phyloP scores from a whole-genome alignment of 78 protist genomes.

The Dictyostelium purpureum region DNA sequence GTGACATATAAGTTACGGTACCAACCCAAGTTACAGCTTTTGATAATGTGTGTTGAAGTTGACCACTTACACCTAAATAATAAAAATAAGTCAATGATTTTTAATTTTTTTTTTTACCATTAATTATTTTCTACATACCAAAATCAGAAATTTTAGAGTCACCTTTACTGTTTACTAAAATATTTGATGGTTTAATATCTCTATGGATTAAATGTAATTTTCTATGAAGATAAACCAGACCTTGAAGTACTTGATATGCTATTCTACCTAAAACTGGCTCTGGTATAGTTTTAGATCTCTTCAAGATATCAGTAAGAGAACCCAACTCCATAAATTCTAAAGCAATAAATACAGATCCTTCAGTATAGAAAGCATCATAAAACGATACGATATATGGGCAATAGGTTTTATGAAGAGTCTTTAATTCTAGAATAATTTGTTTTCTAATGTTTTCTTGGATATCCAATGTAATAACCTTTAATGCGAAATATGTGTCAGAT shows the following conservation, averaged over 20 bases:
- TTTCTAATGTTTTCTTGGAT: slow-evolving; percentile 78
- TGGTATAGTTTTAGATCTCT: slow-evolving; percentile 27
- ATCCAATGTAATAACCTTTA: slow-evolving; percentile 81
- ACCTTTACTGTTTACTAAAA: slow-evolving; percentile 72
- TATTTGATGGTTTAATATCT: slow-evolving; percentile 88
- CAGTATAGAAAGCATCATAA: slow-evolving; percentile 87
- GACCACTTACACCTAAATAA: slow-evolving; percentile 91
- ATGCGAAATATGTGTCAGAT: slow-evolving; percentile 53
- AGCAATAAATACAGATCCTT: slow-evolving; percentile 77
- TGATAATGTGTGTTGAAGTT: slow-evolving; percentile 75
- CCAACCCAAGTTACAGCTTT: slow-evolving; percentile 90
- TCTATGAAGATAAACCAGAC: slow-evolving; percentile 83
- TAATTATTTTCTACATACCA: too few relatives aligned
- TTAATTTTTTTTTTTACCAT: too few relatives aligned
- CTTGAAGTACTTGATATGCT: slow-evolving; percentile 74
- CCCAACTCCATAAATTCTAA: slow-evolving; percentile 85
- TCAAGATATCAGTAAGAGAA: slow-evolving; percentile 49
- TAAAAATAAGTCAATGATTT: too few relatives aligned
- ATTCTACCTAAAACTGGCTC: slow-evolving; percentile 67
- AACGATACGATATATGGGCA: slow-evolving; percentile 75
- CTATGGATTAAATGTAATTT: slow-evolving; percentile 81
- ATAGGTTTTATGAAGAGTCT: slow-evolving; percentile 76
- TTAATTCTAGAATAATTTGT: slow-evolving; percentile 83
- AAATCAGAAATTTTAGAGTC: slow-evolving; percentile 90
- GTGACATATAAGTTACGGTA: slow-evolving; percentile 85